Base-by-base conservation (phyloP, 176 grass and related monocot species). In the Areca catechu region DNA sequence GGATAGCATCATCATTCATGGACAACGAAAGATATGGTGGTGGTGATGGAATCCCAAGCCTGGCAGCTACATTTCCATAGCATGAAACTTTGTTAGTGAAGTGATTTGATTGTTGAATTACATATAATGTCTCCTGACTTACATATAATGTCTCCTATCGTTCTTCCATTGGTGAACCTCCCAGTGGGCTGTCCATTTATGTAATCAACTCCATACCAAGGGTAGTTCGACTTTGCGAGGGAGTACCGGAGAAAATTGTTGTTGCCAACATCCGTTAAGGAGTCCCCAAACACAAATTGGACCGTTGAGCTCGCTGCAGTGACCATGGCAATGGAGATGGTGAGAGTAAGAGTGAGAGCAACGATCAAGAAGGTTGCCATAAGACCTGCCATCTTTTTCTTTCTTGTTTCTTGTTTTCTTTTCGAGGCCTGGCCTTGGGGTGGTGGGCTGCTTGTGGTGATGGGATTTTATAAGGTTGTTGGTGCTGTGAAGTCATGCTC, bases 101-200 rank as follows among this genome's bases (percentile, higher is more conserved):
- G 16, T 22, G 50, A 21, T 17, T 0, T 25, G 15, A 20, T 18
- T 62, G 20, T 1, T 2, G 20, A 18, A 56, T 15, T 2, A 7
- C 6, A 71, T 16, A 7, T 48, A 51, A 47, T 27, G 22, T 19
- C 6, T 21, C 16, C 59, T 5, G 34, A 75, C 74, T 75, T 62
- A 91, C 92, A 74, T 77, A 98, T 92, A 81, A 88, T 82, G 74
- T 98, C 93, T 3, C 87, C 93, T 58, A 92, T 88, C 60, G 93
- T 92, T 76, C 83, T 73, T 69, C 93, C 87, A 58, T 98, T 92
- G 57, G 84, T 88, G 81, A 98, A 98, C 62, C 93, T 72, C 15
- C 93, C 93, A 12, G 87, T 98, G 15, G 93, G 84, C 47, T 37
- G 61, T 21, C 83, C 78, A 1, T 7, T 71, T 18, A 57, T 7